Evolutionary conservation across 164 flowering plant species (phyloP).

Genomic region (Aristolochia contorta): DNA sequence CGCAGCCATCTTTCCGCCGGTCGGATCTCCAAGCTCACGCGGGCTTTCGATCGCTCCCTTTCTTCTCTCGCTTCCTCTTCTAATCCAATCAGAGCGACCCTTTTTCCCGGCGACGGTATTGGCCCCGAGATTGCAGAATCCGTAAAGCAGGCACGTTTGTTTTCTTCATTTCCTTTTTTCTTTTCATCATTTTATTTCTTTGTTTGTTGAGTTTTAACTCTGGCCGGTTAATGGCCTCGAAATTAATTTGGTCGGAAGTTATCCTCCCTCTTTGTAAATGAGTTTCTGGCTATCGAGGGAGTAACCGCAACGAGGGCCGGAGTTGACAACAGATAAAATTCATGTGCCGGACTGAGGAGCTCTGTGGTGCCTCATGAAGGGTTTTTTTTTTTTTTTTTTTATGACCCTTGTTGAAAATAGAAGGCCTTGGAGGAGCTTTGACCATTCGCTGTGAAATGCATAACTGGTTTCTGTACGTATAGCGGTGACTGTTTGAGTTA

Average conservation of each 20-base stretch:
- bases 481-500: too few species aligned
- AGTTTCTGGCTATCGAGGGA: background rate
- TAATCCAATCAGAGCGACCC: conserved; percentile 58
- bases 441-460: too few species aligned
- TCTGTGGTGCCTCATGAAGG: too few species aligned
- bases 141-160: conserved; percentile 58
- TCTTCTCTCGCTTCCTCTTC: conserved; percentile 21
- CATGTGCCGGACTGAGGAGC: too few species aligned
- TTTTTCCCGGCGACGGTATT: conserved; percentile 95
- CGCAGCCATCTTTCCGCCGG: too few species aligned
- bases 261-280: background rate
- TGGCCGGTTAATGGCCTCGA: background rate
- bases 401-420: too few species aligned
- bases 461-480: too few species aligned
- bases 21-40: too few species aligned
- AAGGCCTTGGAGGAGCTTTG: too few species aligned
- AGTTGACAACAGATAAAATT: too few species aligned
- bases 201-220: background rate
- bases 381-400: too few species aligned
- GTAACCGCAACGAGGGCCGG: too few species aligned
- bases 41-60: conserved; percentile 13
- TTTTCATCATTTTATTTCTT: background rate
- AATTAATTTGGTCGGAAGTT: background rate
- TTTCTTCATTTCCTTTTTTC: background rate
- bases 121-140: conserved; percentile 93